phyloP scores from a whole-genome alignment of 2,329 filamentous ascomycete species.

The Neobulgaria alba region DNA sequence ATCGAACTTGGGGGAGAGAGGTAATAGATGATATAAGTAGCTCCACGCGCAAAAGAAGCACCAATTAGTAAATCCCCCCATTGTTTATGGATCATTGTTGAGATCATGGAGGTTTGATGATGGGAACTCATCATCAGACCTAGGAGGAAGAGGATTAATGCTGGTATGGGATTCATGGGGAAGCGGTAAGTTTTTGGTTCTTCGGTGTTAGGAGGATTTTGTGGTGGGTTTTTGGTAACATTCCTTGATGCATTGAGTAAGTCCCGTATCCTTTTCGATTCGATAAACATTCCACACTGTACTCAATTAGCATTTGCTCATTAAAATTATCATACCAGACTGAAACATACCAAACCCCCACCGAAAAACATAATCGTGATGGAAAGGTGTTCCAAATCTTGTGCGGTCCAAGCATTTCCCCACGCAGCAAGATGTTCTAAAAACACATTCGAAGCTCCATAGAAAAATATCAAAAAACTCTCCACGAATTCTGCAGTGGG shows the following conservation, averaged over 20 bases:
- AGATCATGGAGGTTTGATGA: slow-evolving; percentile 65
- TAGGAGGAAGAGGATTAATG: slow-evolving; percentile 74
- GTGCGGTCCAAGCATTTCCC: slow-evolving; percentile 62
- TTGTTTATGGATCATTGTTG: slow-evolving; percentile 86
- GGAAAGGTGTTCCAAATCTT: slow-evolving; percentile 84
- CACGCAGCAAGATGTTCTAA: slow-evolving; percentile 75
- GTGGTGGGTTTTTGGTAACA: slow-evolving; percentile 25
- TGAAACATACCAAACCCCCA: slow-evolving; percentile 64
- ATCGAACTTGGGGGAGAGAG: slow-evolving; percentile 73
- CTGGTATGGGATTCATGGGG: slow-evolving; percentile 82
- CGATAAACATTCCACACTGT: slow-evolving; percentile 74
- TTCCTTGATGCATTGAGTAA: slow-evolving; percentile 45
- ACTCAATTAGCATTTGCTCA: not conserved
- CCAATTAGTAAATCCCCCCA: slow-evolving; percentile 83
- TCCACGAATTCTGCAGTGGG: slow-evolving; percentile 85
- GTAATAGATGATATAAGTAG: slow-evolving; percentile 75
- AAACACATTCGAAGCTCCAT: slow-evolving; percentile 85
- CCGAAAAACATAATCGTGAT: slow-evolving; percentile 93
- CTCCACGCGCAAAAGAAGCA: slow-evolving; percentile 66
- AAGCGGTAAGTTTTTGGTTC: slow-evolving; percentile 61
- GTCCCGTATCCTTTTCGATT: slow-evolving; percentile 61
- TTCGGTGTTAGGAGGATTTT: slow-evolving; percentile 33
- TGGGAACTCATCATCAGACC: slow-evolving; percentile 96
- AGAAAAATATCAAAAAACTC: slow-evolving; percentile 81
- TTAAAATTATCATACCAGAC: not conserved